Conservation (phyloP, 345 rosid species). For the Gossypium australe region DNA sequence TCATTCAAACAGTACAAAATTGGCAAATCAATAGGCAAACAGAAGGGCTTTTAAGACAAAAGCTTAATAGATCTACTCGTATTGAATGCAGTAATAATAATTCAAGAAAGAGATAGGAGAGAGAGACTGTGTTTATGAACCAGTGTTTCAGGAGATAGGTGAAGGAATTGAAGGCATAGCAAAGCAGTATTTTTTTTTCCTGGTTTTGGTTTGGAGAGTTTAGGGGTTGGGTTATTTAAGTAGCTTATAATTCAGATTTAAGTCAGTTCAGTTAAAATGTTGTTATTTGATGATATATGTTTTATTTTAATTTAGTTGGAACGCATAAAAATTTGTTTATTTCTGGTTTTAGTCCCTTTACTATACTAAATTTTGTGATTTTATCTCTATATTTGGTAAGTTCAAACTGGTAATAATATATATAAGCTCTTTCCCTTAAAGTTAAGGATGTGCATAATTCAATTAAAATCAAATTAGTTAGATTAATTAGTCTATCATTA, state of each 20-base stretch:
- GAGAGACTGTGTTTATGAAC: neutral
- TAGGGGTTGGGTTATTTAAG: neutral
- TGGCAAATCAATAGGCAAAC: neutral
- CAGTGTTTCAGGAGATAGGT: constrained; percentile 7
- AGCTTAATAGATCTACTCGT: neutral
- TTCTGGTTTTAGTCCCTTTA: no score
- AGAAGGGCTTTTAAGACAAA: neutral
- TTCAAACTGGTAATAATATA: no score
- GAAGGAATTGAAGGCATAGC: constrained; percentile 1
- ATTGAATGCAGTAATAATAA: neutral
- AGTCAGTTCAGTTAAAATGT: neutral
- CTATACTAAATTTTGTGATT: no score
- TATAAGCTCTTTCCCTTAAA: no score
- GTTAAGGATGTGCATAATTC: no score
- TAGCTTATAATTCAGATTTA: neutral
- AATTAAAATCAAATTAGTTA: no score
- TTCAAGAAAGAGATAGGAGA: neutral
- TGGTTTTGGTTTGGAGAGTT: neutral
- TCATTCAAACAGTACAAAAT: neutral
- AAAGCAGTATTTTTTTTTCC: neutral
- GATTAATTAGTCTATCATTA: no score
- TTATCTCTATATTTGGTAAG: no score
- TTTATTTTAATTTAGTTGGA: no score
- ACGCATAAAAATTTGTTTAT: no score
- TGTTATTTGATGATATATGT: no score